Evolutionary conservation across 768 basidiomycete genomes (phyloP).

Genomic region (Leccinum longicurvipes): DNA sequence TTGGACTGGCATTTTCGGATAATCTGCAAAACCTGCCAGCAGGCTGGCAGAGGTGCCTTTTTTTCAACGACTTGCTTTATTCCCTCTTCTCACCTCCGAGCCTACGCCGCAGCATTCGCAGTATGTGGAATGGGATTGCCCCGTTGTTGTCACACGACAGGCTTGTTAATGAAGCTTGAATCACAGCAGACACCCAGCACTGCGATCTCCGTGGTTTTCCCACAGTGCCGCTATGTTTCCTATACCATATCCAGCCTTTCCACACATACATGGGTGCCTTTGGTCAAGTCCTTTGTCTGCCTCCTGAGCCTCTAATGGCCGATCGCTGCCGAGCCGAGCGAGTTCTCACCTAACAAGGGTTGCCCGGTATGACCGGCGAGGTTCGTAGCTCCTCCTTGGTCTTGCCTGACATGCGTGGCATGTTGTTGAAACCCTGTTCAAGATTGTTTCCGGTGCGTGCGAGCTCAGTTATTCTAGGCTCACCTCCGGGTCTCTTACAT

Average conservation of each 20-base stretch:
- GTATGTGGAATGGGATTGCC: background rate
- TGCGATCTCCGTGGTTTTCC: background rate
- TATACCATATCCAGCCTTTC: no score
- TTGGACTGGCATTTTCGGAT: no score
- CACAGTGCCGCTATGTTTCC: background rate
- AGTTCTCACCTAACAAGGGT: background rate
- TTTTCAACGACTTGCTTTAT: background rate
- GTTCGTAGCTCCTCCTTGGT: background rate
- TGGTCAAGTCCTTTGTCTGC: background rate
- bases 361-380: background rate
- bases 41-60: no score
- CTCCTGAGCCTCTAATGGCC: background rate
- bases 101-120: background rate
- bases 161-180: no score
- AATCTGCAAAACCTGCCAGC: no score
- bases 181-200: background rate
- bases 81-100: background rate
- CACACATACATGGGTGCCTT: no score
- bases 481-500: background rate
- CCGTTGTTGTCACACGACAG: constrained; percentile 1
- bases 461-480: background rate
- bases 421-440: background rate
- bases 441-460: background rate
- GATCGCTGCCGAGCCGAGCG: background rate
- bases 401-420: background rate